Conservation (phyloP, 768 basidiomycete genomes). For the Sistotremastrum niveocremeum region DNA sequence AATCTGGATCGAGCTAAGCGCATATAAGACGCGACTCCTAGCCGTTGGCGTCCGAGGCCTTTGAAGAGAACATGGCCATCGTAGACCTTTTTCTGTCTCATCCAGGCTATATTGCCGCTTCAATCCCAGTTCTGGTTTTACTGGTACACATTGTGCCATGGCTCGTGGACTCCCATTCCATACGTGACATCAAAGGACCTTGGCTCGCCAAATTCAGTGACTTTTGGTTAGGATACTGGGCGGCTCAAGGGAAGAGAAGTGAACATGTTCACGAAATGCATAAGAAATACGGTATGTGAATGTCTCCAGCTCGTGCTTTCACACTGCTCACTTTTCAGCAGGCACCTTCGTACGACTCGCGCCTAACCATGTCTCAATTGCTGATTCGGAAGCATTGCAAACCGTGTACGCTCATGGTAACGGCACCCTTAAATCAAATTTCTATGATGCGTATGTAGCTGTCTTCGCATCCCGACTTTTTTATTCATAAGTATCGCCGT, state of each 20-base stretch:
- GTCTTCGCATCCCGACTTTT: background rate
- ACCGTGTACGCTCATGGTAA: constrained; percentile 74
- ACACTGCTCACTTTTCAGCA: constrained; percentile 10
- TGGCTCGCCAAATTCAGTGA: constrained; percentile 58
- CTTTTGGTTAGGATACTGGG: constrained; percentile 54
- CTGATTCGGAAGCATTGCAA: constrained; percentile 63
- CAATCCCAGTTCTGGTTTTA: constrained; percentile 6
- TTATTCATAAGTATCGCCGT: constrained; percentile 8
- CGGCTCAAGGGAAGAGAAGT: constrained; percentile 59
- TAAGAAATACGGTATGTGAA: constrained; percentile 47
- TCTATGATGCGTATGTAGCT: constrained; percentile 40
- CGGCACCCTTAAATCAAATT: constrained; percentile 68
- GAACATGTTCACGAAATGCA: constrained; percentile 65
- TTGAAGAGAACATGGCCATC: constrained; percentile 5
- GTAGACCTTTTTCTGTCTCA: constrained; percentile 6
- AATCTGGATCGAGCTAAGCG: too few relatives aligned
- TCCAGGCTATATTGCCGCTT: constrained; percentile 1
- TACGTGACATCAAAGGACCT: constrained; percentile 56
- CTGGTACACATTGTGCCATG: constrained; percentile 31
- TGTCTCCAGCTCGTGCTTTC: too few relatives aligned
- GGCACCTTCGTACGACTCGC: constrained; percentile 59
- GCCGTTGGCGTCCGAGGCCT: too few relatives aligned
- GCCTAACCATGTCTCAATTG: constrained; percentile 65
- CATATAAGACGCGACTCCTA: too few relatives aligned
- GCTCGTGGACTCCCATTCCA: constrained; percentile 42